Percentiles rank a stretch among this genome's conserved stretches.
These are phyloP conservation scores for Pyricularia grisea DNA, from an alignment of 2,329 filamentous ascomycete species.

Conservation along the genomic window DNA sequence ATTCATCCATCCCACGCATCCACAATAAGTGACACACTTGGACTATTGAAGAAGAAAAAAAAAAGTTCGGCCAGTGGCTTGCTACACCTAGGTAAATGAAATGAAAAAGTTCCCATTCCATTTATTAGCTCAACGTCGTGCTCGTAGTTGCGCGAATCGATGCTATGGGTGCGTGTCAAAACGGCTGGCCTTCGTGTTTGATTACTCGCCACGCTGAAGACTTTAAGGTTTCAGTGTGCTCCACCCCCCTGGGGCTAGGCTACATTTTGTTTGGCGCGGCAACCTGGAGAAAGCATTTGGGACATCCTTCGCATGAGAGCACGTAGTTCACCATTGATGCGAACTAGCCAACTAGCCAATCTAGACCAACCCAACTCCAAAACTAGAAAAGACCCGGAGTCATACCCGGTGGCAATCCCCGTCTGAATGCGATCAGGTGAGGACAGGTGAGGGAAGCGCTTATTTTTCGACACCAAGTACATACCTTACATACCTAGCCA, in stretches of 20 bases:
- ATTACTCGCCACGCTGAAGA: not conserved
- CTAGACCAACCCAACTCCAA: not conserved
- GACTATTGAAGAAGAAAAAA: not conserved
- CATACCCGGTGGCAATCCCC: not conserved
- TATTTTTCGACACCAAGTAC: not conserved
- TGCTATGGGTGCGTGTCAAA: not conserved
- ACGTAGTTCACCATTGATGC: not conserved
- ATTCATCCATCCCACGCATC: not conserved
- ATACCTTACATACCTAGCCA: not conserved
- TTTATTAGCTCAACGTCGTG: not conserved
- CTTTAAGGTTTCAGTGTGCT: not conserved
- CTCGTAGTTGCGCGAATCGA: not conserved
- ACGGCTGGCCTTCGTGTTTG: not conserved
- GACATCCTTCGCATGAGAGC: not conserved
- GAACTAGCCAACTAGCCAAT: not conserved
- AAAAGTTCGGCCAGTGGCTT: not conserved
- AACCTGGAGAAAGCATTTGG: not conserved
- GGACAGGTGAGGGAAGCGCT: not conserved
- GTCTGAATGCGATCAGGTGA: not conserved
- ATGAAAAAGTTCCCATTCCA: not conserved
- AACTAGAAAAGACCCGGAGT: not conserved
- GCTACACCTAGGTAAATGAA: not conserved
- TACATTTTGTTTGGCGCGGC: not conserved
- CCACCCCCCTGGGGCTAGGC: slow-evolving; percentile 1
- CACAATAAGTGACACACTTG: not conserved